Conservation (phyloP, 306 rosid species). For the Amphicarpaea edgeworthii region DNA sequence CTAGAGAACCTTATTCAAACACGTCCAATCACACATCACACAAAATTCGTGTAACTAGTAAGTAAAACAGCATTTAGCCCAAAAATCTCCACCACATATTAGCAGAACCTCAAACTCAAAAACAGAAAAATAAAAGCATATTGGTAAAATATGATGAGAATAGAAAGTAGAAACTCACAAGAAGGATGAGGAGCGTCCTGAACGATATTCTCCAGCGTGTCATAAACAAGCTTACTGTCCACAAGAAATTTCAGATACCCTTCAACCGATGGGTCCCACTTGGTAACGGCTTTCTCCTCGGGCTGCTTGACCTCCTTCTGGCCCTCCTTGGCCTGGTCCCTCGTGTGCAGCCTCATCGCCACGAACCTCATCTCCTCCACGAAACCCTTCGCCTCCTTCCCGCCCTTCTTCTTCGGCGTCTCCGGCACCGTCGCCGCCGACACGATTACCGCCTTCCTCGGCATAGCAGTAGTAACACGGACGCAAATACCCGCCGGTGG, state of each 20-base stretch:
- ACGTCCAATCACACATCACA: background rate
- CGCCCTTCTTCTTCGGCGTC: slow-evolving; percentile 74
- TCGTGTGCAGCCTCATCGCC: slow-evolving; percentile 94
- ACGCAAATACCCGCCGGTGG: background rate
- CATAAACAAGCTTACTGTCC: slow-evolving; percentile 87
- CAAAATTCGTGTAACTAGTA: background rate
- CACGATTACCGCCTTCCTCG: slow-evolving; percentile 57
- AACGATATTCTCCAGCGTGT: slow-evolving; percentile 77
- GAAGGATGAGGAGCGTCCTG: slow-evolving; percentile 69
- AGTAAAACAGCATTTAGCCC: background rate
- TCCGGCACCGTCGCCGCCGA: slow-evolving; percentile 80
- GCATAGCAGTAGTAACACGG: background rate
- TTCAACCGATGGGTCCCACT: slow-evolving; percentile 82
- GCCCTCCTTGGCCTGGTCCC: slow-evolving; percentile 93
- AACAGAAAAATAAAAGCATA: background rate
- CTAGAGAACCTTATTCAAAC: no score
- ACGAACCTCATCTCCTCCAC: slow-evolving; percentile 99
- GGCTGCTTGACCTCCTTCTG: slow-evolving; percentile 82
- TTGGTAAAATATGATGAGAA: background rate
- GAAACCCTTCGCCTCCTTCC: slow-evolving; percentile 90
- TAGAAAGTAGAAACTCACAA: slow-evolving; percentile 67
- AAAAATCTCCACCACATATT: background rate
- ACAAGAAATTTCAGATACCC: slow-evolving; percentile 91
- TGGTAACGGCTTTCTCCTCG: slow-evolving; percentile 66
- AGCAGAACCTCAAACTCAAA: background rate